phyloP scores from a whole-genome alignment of 768 basidiomycete species.

The Psilocybe subaeruginosa region DNA sequence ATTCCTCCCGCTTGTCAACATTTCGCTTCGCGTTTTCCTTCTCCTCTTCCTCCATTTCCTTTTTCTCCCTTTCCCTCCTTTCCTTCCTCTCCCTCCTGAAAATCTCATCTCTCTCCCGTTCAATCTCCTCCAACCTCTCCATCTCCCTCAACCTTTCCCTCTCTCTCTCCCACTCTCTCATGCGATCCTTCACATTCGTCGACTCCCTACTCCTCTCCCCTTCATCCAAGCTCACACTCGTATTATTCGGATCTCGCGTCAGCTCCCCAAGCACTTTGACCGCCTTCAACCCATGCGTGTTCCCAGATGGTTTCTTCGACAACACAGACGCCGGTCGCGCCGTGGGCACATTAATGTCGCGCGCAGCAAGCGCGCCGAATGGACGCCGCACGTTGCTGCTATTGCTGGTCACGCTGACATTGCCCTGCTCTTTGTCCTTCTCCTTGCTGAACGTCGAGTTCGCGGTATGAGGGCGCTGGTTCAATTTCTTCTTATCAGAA shows the following conservation, averaged over 20 bases:
- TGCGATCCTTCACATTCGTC: constrained; percentile 59
- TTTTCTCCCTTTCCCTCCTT: constrained; percentile 28
- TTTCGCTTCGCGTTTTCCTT: constrained; percentile 11
- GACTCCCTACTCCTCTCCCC: constrained; percentile 37
- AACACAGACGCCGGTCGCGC: constrained; percentile 22
- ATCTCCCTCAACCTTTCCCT: constrained; percentile 71
- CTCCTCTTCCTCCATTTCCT: constrained; percentile 25
- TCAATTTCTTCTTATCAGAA: constrained; percentile 19
- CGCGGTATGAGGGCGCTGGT: not conserved
- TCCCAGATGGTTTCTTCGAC: constrained; percentile 29
- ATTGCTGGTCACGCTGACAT: constrained; percentile 10
- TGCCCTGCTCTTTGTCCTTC: constrained; percentile 10
- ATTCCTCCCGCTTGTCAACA: not conserved
- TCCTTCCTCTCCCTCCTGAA: constrained; percentile 39
- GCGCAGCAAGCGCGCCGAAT: constrained; percentile 29
- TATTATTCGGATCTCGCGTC: constrained; percentile 4
- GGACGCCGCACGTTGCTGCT: constrained; percentile 30
- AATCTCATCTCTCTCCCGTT: constrained; percentile 50
- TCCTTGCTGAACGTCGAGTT: constrained; percentile 6
- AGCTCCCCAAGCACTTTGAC: constrained; percentile 26
- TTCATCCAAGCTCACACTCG: constrained; percentile 17
- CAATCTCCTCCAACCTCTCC: constrained; percentile 59
- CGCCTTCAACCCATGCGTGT: constrained; percentile 28
- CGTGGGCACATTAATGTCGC: constrained; percentile 24
- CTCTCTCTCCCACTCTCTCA: constrained; percentile 79